Percentiles rank a stretch among this genome's conserved stretches.
Evolutionary conservation across 495 filamentous ascomycete species (phyloP).

Genomic region (Astrothelium subdiscretum): DNA sequence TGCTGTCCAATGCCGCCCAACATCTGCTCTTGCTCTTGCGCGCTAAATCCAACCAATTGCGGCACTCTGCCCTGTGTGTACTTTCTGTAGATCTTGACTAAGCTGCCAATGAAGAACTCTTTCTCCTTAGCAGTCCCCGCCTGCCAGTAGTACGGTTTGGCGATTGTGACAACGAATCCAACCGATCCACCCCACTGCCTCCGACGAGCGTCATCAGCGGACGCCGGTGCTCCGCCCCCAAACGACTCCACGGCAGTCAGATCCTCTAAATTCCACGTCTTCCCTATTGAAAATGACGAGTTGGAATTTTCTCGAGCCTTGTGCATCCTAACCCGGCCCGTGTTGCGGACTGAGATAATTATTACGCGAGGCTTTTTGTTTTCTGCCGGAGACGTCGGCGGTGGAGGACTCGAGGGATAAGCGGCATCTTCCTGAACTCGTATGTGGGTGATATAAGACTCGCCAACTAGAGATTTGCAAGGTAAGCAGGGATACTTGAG

Average conservation of each 20-base stretch:
- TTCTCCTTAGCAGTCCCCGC: constrained; percentile 86
- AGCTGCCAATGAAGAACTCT: constrained; percentile 90
- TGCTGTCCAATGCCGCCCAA: constrained; percentile 34
- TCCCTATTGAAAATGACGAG: constrained; percentile 90
- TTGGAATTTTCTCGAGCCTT: constrained; percentile 93
- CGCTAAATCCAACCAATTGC: constrained; percentile 68
- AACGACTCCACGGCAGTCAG: constrained; percentile 70
- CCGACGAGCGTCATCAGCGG: constrained; percentile 48
- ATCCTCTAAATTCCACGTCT: constrained; percentile 93
- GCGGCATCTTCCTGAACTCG: constrained; percentile 72
- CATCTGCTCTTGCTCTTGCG: constrained; percentile 62
- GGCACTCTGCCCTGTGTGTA: constrained; percentile 84
- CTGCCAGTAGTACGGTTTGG: constrained; percentile 96
- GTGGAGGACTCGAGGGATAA: constrained; percentile 76
- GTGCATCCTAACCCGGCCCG: constrained; percentile 86
- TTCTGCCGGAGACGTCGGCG: constrained; percentile 53
- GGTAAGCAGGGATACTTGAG: not conserved
- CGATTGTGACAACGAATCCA: constrained; percentile 80
- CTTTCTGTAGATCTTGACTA: constrained; percentile 91
- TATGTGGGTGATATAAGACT: constrained; percentile 97
- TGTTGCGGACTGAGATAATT: constrained; percentile 82
- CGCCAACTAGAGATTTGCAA: constrained; percentile 46
- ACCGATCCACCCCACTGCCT: constrained; percentile 66
- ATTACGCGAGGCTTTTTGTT: constrained; percentile 85
- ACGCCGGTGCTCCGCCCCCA: constrained; percentile 39